These are phyloP conservation scores for Trichosanthes cucumerina DNA, from an alignment of 306 rosid genomes.

Conservation along the genomic window DNA sequence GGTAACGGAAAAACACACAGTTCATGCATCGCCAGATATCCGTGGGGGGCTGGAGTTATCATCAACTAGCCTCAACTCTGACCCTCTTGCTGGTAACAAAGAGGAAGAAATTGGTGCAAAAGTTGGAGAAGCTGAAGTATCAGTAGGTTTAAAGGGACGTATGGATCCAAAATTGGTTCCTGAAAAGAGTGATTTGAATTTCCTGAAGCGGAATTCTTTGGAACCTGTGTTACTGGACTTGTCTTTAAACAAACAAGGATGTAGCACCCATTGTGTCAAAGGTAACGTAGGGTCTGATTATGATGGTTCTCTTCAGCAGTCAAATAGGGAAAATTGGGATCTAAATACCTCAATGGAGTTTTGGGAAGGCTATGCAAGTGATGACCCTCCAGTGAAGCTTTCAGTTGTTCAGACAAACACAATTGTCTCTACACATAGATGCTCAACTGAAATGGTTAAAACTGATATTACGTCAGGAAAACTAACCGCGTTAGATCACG, in stretches of 20 bases:
- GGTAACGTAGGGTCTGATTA: slow-evolving; percentile 18
- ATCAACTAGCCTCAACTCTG: slow-evolving; percentile 26
- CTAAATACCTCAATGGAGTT: slow-evolving; percentile 91
- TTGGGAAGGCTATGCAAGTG: slow-evolving; percentile 56
- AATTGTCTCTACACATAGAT: slow-evolving; percentile 7
- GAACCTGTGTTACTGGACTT: slow-evolving; percentile 44
- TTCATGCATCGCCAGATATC: slow-evolving; percentile 23
- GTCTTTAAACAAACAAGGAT: slow-evolving; percentile 46
- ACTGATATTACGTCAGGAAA: slow-evolving; percentile 17
- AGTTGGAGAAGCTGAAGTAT: slow-evolving; percentile 24
- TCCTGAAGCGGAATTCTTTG: slow-evolving; percentile 17
- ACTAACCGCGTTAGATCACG: slow-evolving; percentile 11
- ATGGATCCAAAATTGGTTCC: slow-evolving; percentile 24
- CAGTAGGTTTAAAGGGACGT: slow-evolving; percentile 37
- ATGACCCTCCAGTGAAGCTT: slow-evolving; percentile 26
- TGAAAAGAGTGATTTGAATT: slow-evolving; percentile 13
- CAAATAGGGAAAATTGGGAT: slow-evolving; percentile 91
- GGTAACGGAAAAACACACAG: slow-evolving; percentile 16
- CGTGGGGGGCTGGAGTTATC: slow-evolving; percentile 39
- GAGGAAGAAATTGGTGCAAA: slow-evolving; percentile 24
- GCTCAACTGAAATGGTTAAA: slow-evolving; percentile 18
- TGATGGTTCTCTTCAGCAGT: slow-evolving; percentile 18
- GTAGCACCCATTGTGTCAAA: slow-evolving; percentile 19
- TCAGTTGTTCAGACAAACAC: slow-evolving; percentile 19
- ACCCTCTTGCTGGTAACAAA: slow-evolving; percentile 13